A percentile compares a stretch with the other conserved stretches of the same genome.
phyloP scores from a whole-genome alignment of 2,329 filamentous ascomycete species.

The Seiridium unicorne region DNA sequence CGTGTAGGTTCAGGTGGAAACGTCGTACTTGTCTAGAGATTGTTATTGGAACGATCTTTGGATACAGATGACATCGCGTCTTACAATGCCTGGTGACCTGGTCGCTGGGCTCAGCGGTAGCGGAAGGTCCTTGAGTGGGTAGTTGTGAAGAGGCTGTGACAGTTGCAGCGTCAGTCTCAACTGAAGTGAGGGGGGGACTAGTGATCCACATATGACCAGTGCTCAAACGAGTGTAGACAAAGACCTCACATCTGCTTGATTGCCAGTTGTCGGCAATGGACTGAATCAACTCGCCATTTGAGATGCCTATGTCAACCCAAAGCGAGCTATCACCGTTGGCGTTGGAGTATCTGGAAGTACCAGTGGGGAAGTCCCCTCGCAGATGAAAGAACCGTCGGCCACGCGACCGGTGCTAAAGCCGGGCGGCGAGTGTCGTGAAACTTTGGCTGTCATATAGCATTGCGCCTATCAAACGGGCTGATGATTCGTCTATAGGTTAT shows the following conservation, averaged over 20 bases:
- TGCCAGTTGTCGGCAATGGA: slow-evolving; percentile 40
- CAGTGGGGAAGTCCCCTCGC: slow-evolving; percentile 41
- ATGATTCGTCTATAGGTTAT: too few relatives aligned
- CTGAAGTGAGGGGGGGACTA: neutral
- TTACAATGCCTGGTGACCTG: slow-evolving; percentile 38
- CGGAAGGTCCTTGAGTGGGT: slow-evolving; percentile 28
- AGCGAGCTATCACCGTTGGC: slow-evolving; percentile 36
- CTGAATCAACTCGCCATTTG: slow-evolving; percentile 44
- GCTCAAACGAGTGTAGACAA: slow-evolving; percentile 37
- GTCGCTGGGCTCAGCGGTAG: slow-evolving; percentile 23
- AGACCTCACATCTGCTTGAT: slow-evolving; percentile 36
- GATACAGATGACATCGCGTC: neutral
- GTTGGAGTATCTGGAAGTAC: slow-evolving; percentile 36
- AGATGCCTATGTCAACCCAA: slow-evolving; percentile 48
- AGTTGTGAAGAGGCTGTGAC: slow-evolving; percentile 23
- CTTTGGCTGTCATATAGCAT: too few relatives aligned
- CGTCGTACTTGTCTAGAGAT: slow-evolving; percentile 12
- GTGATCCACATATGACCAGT: slow-evolving; percentile 8
- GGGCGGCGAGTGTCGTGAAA: too few relatives aligned
- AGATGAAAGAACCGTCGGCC: slow-evolving; percentile 36
- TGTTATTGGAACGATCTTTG: neutral
- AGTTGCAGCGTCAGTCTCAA: neutral
- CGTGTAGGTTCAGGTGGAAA: slow-evolving; percentile 16
- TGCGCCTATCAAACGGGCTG: too few relatives aligned
- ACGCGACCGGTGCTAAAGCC: slow-evolving; percentile 42